These are phyloP conservation scores for Pelargonium myrrhifolium DNA, from an alignment of 441 rosid genomes.

Conservation along the genomic window DNA sequence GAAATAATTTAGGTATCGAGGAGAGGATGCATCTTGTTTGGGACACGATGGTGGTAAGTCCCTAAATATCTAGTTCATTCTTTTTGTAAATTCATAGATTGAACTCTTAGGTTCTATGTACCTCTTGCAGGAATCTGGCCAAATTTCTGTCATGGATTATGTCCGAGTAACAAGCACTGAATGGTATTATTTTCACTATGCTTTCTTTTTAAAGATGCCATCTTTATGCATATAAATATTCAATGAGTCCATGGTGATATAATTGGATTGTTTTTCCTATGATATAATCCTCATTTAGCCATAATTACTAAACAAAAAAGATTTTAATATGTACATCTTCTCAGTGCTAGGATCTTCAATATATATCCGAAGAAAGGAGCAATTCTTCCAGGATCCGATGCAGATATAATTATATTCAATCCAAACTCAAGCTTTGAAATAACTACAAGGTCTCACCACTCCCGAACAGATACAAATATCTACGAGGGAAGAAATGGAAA, in stretches of 20 bases:
- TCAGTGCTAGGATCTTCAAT: slow-evolving; percentile 89
- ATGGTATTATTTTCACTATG: slow-evolving; percentile 45
- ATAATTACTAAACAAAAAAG: neutral
- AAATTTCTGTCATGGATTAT: slow-evolving; percentile 69
- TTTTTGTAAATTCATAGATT: slow-evolving; percentile 8
- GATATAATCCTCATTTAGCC: slow-evolving; percentile 4
- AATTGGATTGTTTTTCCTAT: neutral
- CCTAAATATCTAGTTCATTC: slow-evolving; percentile 7
- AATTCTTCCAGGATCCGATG: slow-evolving; percentile 80
- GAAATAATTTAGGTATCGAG: slow-evolving; percentile 54
- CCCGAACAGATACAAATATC: slow-evolving; percentile 76
- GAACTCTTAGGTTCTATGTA: slow-evolving; percentile 1
- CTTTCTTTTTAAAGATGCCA: neutral
- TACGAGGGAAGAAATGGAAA: slow-evolving; percentile 69
- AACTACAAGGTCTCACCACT: slow-evolving; percentile 62
- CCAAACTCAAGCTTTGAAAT: slow-evolving; percentile 78
- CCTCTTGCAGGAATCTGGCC: slow-evolving; percentile 68
- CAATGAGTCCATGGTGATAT: neutral
- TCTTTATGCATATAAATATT: neutral
- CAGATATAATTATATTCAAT: slow-evolving; percentile 76
- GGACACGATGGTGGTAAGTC: slow-evolving; percentile 95
- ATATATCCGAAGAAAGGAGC: slow-evolving; percentile 89
- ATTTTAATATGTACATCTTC: slow-evolving; percentile 10
- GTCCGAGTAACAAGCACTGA: slow-evolving; percentile 80
- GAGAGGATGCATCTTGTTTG: slow-evolving; percentile 97